Percentiles rank a stretch among this genome's conserved stretches.
Conservation (phyloP, 495 filamentous ascomycete genomes). For the Penicillium crystallinum region DNA sequence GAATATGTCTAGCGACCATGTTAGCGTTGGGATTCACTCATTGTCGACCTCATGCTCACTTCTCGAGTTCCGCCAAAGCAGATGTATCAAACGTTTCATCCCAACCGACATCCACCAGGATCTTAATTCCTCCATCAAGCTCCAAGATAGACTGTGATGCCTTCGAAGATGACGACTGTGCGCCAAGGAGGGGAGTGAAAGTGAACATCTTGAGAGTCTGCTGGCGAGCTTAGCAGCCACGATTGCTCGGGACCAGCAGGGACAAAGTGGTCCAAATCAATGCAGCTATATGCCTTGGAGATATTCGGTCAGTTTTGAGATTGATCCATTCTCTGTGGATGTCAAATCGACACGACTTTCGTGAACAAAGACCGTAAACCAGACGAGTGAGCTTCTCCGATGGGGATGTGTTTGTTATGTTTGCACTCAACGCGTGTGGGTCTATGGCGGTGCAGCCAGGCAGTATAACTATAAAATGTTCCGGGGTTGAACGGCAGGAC, state of each 20-base stretch:
- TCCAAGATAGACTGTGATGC: constrained; percentile 94
- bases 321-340: not conserved
- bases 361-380: not conserved
- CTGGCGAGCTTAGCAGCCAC: not conserved
- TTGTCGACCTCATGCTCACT: constrained; percentile 47
- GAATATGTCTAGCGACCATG: constrained; percentile 60
- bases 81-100: constrained; percentile 79
- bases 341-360: not conserved
- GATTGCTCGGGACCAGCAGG: not conserved
- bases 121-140: constrained; percentile 93
- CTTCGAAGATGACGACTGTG: constrained; percentile 69
- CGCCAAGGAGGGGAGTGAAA: constrained; percentile 87
- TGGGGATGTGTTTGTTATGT: not conserved
- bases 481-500: no score
- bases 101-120: constrained; percentile 94
- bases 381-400: not conserved
- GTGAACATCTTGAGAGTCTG: constrained; percentile 68
- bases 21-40: constrained; percentile 1
- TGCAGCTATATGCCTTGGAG: not conserved
- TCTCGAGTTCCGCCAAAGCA: constrained; percentile 81
- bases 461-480: not conserved
- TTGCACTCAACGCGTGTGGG: not conserved
- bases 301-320: not conserved
- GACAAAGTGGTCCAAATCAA: not conserved
- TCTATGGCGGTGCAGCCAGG: not conserved